Conservation (phyloP, 1,284 basidiomycete genomes). For the Microbotryomycetes sp. region DNA sequence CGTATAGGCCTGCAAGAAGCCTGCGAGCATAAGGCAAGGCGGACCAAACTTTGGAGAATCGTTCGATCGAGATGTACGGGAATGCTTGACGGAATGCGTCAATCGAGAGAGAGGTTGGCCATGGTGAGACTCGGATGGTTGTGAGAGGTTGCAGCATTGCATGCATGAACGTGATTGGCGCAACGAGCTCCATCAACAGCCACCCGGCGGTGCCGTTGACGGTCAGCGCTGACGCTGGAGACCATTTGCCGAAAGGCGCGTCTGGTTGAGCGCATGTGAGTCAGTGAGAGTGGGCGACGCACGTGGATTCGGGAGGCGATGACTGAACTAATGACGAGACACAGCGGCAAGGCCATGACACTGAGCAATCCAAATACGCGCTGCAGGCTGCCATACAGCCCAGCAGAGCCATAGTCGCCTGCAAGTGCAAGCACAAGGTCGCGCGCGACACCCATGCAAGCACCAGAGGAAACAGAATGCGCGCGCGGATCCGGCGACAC, state of each 20-base stretch:
- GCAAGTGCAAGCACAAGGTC: background rate
- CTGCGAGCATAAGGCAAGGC: constrained; percentile 11
- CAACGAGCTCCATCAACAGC: constrained; percentile 34
- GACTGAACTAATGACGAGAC: constrained; percentile 13
- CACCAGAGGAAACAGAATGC: background rate
- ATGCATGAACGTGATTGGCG: constrained; percentile 27
- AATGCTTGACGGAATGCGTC: background rate
- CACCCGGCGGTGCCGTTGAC: constrained; percentile 38
- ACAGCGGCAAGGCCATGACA: background rate
- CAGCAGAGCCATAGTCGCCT: constrained; percentile 9
- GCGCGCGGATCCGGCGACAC: background rate
- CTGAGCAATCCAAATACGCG: constrained; percentile 10
- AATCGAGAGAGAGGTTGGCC: constrained; percentile 1
- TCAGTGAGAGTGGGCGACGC: background rate
- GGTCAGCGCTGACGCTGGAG: constrained; percentile 10
- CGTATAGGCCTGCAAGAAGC: constrained; percentile 12
- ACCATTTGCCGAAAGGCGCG: constrained; percentile 40
- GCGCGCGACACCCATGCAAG: background rate
- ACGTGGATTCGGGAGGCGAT: background rate
- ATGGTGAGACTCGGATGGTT: background rate
- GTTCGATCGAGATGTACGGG: background rate
- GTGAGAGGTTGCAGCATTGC: constrained; percentile 14
- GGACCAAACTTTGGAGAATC: background rate
- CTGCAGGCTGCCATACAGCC: constrained; percentile 8
- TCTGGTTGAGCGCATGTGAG: constrained; percentile 29